phyloP scores from a whole-genome alignment of 352 stramenopile genomes.

The Globisporangium ultimum region DNA sequence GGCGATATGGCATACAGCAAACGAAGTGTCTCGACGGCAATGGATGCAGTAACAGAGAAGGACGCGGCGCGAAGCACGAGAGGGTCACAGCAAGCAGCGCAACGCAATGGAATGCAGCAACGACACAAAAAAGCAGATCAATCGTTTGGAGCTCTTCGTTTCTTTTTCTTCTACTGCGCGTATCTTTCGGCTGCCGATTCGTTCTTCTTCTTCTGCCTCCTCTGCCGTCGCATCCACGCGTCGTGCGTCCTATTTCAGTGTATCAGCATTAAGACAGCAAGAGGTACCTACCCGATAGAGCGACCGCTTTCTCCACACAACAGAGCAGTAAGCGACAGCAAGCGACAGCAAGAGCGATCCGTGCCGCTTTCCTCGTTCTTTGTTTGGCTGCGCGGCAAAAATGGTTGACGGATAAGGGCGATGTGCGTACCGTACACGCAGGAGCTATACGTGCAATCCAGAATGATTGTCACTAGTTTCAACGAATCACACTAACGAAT shows the following conservation, averaged over 20 bases:
- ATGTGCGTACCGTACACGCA: background rate
- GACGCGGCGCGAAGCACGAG: background rate
- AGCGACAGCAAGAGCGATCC: background rate
- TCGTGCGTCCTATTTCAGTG: slow-evolving; percentile 2
- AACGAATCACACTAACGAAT: background rate
- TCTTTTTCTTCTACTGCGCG: background rate
- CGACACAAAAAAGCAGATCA: too few species aligned
- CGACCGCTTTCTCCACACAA: too few species aligned
- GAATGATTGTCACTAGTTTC: background rate
- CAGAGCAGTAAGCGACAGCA: background rate
- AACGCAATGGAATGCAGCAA: too few species aligned
- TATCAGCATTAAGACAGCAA: background rate
- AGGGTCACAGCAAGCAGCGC: background rate
- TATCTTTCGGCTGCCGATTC: background rate
- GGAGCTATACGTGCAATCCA: background rate
- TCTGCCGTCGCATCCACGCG: background rate
- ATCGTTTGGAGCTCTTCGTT: background rate
- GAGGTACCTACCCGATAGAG: background rate
- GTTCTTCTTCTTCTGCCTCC: background rate
- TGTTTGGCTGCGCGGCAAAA: background rate
- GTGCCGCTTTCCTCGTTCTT: background rate
- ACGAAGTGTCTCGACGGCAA: background rate
- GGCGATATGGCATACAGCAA: background rate
- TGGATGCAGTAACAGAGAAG: slow-evolving; percentile 7
- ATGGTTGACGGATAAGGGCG: background rate